Conservation (phyloP, 1,284 basidiomycete species). For the Apiotrichum akiyoshidainum region DNA sequence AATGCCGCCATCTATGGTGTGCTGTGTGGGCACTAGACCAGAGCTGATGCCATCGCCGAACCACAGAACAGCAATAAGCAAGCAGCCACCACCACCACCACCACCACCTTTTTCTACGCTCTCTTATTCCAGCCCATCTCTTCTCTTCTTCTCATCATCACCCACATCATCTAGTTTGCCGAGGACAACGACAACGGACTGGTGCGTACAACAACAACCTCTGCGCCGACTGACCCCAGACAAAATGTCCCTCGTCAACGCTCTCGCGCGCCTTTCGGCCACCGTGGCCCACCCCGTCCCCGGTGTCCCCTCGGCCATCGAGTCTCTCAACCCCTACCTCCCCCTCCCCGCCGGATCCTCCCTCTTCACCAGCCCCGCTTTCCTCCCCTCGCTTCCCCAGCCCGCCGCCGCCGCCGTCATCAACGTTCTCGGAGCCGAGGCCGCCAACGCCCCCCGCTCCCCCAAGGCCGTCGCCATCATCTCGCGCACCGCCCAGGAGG, state of each 20-base stretch:
- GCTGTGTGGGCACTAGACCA: no score
- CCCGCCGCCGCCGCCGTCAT: constrained; percentile 28
- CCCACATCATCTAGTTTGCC: no score
- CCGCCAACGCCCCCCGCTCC: constrained; percentile 29
- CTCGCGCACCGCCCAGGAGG: constrained; percentile 63
- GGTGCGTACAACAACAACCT: not conserved
- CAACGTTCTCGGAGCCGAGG: constrained; percentile 39
- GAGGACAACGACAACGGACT: no score
- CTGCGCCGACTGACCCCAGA: not conserved
- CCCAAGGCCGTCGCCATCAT: constrained; percentile 57
- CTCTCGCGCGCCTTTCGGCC: constrained; percentile 38
- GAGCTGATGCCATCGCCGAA: no score
- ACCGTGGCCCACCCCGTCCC: constrained; percentile 43
- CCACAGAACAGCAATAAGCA: no score
- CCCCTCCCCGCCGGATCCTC: constrained; percentile 38
- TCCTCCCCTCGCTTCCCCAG: constrained; percentile 41
- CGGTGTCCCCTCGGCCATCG: constrained; percentile 22
- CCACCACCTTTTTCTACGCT: no score
- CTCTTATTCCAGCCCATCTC: no score
- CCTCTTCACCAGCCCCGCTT: constrained; percentile 42
- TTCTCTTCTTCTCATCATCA: no score
- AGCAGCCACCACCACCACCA: no score
- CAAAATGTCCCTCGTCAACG: constrained; percentile 36
- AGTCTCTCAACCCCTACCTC: constrained; percentile 46
- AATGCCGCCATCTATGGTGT: no score